These are phyloP conservation scores for Aspergillus fijiensis DNA, from an alignment of 2,329 filamentous ascomycete species.

Conservation along the genomic window DNA sequence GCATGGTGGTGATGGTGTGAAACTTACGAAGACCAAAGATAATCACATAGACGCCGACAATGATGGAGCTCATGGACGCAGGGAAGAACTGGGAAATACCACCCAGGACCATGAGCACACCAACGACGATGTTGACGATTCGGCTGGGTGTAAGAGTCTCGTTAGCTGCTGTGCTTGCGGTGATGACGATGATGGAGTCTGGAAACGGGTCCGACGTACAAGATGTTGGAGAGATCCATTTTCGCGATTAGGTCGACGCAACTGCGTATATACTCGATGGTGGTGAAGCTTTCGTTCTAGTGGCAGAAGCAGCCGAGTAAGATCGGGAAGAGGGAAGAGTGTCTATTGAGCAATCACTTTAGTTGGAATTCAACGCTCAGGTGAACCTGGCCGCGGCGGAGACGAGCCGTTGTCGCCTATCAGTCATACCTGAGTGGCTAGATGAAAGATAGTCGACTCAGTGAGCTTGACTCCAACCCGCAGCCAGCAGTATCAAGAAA, in stretches of 20 bases:
- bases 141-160: constrained; percentile 59
- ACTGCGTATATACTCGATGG: background rate
- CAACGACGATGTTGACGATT: constrained; percentile 88
- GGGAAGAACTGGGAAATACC: constrained; percentile 58
- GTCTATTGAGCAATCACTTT: background rate
- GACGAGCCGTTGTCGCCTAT: background rate
- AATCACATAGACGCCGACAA: constrained; percentile 84
- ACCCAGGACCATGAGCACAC: constrained; percentile 81
- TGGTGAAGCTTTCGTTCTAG: background rate
- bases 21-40: constrained; percentile 79
- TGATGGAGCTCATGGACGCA: constrained; percentile 58
- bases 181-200: background rate
- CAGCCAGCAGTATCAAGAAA: background rate
- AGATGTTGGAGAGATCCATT: constrained; percentile 92
- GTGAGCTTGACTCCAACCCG: background rate
- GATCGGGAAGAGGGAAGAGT: background rate
- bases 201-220: constrained; percentile 61
- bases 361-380: background rate
- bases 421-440: constrained; percentile 5
- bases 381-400: background rate
- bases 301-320: background rate
- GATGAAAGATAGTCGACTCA: constrained; percentile 10
- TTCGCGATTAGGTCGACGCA: constrained; percentile 25
- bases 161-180: background rate
- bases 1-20: too few species aligned